Base-by-base conservation (phyloP, 2,329 filamentous ascomycete genomes). In the Diaporthe nobilis region DNA sequence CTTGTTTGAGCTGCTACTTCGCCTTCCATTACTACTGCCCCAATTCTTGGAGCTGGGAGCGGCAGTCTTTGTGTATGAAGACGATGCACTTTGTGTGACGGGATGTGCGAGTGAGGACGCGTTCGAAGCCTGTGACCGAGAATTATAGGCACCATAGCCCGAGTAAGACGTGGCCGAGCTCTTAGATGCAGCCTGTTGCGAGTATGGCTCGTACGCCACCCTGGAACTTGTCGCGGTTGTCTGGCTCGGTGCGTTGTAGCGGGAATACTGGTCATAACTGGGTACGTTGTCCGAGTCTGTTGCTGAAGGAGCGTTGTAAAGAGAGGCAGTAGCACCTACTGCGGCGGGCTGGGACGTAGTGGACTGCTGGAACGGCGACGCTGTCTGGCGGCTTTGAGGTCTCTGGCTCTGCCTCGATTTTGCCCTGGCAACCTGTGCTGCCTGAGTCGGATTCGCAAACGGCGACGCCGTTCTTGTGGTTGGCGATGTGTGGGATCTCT, bases 331-430 rank as follows among this genome's bases (percentile, higher is more conserved):
- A 71, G 77, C 28, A 58, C 39, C n/a, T 5, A 22, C 47, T 75
- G 78, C 17, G n/a, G 72, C 44, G 10, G 74, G 71, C 60, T 72
- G 77, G 17, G 71, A 39, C 65, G 67, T 31, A 72, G 55, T 20
- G 31, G 61, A 75, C 28, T 79, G 73, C 67, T 74, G 73, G 28
- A 72, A 65, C 73, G 79, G 39, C 31, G 78, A 71, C 20, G 72
- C 78, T 1, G 83, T 81, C 31, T 83, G 82, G 22, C 78, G 81
- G 7, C 77, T 82, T 72, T 84, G 82, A 1, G 80, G 75, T 57
- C 82, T 81, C n/a, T 84, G 83, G 3, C 81, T 80, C 60, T 84
- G 83, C 71, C 82, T 80, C 17, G 85, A 85, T 74, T 81, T 81
- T 15, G 81, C 78, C 34, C 80, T 80, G 71, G 82, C 75, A 34